phyloP scores from a whole-genome alignment of 805 yeast genomes.

The Candida oleophila region DNA sequence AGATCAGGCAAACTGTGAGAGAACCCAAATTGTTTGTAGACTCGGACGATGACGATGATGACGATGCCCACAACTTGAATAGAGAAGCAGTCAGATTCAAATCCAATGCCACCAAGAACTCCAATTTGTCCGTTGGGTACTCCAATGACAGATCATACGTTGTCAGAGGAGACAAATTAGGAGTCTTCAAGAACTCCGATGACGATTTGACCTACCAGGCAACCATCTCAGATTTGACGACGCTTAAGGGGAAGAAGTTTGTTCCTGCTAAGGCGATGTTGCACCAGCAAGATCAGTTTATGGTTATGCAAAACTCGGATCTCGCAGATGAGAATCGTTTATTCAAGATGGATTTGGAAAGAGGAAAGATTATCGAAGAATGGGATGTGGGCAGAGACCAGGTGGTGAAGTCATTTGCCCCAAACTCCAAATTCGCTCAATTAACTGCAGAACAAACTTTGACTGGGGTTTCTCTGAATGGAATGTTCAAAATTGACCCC shows the following conservation, averaged over 20 bases:
- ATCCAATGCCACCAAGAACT: slow-evolving; percentile 44
- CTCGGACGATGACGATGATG: slow-evolving; percentile 22
- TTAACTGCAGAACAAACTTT: slow-evolving; percentile 72
- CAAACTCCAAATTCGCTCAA: slow-evolving; percentile 73
- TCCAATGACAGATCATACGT: slow-evolving; percentile 74
- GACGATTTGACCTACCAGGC: slow-evolving; percentile 59
- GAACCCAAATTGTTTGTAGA: slow-evolving; percentile 11
- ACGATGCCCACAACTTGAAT: slow-evolving; percentile 38
- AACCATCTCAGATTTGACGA: slow-evolving; percentile 60
- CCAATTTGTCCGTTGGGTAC: slow-evolving; percentile 68
- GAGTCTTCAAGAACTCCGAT: slow-evolving; percentile 68
- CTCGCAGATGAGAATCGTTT: slow-evolving; percentile 39
- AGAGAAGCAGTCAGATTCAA: slow-evolving; percentile 16
- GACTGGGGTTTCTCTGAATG: slow-evolving; percentile 63
- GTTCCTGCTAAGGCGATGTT: slow-evolving; percentile 70
- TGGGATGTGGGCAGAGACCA: slow-evolving; percentile 56
- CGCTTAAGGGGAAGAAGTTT: slow-evolving; percentile 46
- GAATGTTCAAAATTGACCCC: slow-evolving; percentile 79
- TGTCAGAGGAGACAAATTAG: slow-evolving; percentile 74
- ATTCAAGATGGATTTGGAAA: slow-evolving; percentile 74
- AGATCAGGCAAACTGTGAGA: not conserved
- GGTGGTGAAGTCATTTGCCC: slow-evolving; percentile 60
- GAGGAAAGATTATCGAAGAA: slow-evolving; percentile 83
- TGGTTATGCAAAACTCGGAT: slow-evolving; percentile 61
- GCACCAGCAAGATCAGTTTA: slow-evolving; percentile 67